Conservation (phyloP, 2,329 filamentous ascomycete species). For the Neofusicoccum sp. region DNA sequence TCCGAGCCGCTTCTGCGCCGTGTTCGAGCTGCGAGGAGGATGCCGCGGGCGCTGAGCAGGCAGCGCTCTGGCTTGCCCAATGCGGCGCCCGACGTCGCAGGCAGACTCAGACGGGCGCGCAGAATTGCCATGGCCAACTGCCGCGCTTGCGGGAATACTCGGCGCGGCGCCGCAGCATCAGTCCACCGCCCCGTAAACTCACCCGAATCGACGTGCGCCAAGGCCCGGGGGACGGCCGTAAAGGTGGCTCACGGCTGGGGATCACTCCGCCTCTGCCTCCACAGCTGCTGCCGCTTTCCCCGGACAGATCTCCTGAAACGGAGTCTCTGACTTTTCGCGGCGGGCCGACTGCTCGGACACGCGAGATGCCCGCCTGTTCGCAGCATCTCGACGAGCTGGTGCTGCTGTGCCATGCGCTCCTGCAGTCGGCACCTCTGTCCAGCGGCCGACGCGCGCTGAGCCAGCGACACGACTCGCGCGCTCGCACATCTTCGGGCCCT, state of each 20-base stretch:
- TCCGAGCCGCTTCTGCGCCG: not conserved
- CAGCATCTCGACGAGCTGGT: not conserved
- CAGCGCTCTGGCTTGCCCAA: not conserved
- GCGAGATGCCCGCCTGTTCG: not conserved
- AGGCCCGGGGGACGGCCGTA: not conserved
- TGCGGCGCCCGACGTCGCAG: not conserved
- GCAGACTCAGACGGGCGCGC: not conserved
- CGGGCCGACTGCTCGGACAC: not conserved
- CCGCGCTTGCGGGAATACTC: not conserved
- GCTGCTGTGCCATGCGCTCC: not conserved
- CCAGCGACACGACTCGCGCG: no score
- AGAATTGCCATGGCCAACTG: not conserved
- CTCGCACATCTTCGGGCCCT: no score
- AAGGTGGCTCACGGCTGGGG: not conserved
- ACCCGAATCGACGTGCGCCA: slow-evolving; percentile 1
- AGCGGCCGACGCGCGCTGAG: no score
- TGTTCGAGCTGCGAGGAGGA: not conserved
- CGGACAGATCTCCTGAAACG: slow-evolving; percentile 12
- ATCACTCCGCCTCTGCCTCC: slow-evolving; percentile 10
- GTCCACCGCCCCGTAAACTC: slow-evolving; percentile 1
- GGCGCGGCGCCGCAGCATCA: not conserved
- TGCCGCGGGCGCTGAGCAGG: not conserved
- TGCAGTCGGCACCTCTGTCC: no score
- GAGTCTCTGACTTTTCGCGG: not conserved
- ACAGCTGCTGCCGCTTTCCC: not conserved